Evolutionary conservation across 148 eudicot species (phyloP).

Genomic region (Polygonum aviculare): DNA sequence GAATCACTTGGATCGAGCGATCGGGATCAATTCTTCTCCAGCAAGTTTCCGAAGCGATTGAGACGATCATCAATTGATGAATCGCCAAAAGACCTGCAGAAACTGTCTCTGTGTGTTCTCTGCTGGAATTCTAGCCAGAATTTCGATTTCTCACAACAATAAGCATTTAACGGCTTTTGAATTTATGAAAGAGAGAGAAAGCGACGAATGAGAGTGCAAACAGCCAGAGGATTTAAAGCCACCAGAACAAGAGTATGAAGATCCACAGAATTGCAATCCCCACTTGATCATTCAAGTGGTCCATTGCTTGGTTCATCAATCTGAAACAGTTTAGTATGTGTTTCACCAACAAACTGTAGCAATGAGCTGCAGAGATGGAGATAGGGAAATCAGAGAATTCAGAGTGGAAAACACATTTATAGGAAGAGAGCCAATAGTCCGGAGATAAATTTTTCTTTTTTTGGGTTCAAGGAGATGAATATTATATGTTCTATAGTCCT

Average conservation of each 20-base stretch:
- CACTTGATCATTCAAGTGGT: not conserved
- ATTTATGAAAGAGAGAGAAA: not conserved
- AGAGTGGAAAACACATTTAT: too few relatives aligned
- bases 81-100: not conserved
- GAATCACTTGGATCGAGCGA: not conserved
- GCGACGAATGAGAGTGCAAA: not conserved
- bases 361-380: too few relatives aligned
- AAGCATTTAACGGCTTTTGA: not conserved
- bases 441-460: too few relatives aligned
- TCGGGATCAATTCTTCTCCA: not conserved
- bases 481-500: too few relatives aligned
- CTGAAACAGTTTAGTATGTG: too few relatives aligned
- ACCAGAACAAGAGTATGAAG: not conserved
- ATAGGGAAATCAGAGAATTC: too few relatives aligned
- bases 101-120: not conserved
- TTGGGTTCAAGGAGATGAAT: too few relatives aligned
- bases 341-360: too few relatives aligned
- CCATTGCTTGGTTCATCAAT: not conserved
- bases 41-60: not conserved
- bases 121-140: not conserved
- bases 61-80: not conserved
- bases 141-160: not conserved
- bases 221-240: not conserved
- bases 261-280: not conserved
- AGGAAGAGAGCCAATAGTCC: too few relatives aligned